A percentile compares a stretch with the other conserved stretches of the same genome.
Evolutionary conservation across 2,329 filamentous ascomycete species (phyloP).

Genomic region (Penicillium sp.): DNA sequence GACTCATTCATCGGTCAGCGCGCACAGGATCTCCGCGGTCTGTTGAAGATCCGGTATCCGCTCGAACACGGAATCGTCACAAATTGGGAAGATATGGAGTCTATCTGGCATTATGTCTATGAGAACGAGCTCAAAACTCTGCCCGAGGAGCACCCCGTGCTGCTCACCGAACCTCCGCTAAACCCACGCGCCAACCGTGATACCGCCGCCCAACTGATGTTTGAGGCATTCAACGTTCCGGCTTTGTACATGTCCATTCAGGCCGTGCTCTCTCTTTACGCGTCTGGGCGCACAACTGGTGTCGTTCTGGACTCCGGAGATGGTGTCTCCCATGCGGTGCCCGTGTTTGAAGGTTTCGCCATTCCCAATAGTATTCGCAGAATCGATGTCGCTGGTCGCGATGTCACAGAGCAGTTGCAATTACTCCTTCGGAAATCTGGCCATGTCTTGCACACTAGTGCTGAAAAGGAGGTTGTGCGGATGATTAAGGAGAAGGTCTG

Average conservation of each 20-base stretch:
- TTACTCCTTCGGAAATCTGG: slow-evolving; percentile 86
- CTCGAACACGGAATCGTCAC: slow-evolving; percentile 98
- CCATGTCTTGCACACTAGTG: slow-evolving; percentile 94
- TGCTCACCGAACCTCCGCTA: slow-evolving; percentile 91
- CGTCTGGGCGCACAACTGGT: slow-evolving; percentile 91
- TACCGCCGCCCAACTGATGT: slow-evolving; percentile 93
- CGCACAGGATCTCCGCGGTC: slow-evolving; percentile 83
- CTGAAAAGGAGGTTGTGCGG: slow-evolving; percentile 98
- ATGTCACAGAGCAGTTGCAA: slow-evolving; percentile 95
- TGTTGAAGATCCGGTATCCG: slow-evolving; percentile 94
- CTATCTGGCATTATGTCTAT: slow-evolving; percentile 98
- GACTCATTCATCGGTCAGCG: slow-evolving; percentile 96
- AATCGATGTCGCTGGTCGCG: slow-evolving; percentile 93
- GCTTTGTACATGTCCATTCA: slow-evolving; percentile 96
- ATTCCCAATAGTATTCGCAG: slow-evolving; percentile 93
- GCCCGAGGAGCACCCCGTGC: slow-evolving; percentile 97
- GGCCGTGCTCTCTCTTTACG: slow-evolving; percentile 92
- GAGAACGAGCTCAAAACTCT: slow-evolving; percentile 93
- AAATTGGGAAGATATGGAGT: slow-evolving; percentile 99
- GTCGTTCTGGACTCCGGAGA: slow-evolving; percentile 95
- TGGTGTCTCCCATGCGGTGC: slow-evolving; percentile 94
- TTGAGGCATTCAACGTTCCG: slow-evolving; percentile 98
- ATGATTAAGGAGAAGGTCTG: slow-evolving; percentile 94
- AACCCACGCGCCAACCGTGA: slow-evolving; percentile 96
- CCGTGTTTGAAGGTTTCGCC: slow-evolving; percentile 96